Evolutionary conservation across 441 rosid genomes (phyloP), one percentile per base, ranked within the genome.

Genomic region (Mallotus japonicus): DNA sequence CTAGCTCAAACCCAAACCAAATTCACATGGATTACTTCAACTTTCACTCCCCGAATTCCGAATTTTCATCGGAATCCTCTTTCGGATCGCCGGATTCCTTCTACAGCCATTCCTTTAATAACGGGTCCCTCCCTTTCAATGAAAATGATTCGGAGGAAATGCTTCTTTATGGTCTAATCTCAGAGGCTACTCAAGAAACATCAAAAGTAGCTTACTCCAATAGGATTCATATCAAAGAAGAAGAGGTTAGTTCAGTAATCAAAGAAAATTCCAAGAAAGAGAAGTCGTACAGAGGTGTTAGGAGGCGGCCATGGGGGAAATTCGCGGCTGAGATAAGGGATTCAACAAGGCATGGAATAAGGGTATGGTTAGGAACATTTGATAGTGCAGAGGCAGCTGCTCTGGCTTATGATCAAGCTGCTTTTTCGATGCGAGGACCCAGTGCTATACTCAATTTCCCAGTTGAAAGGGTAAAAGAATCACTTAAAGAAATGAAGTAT

Each of bases 261-360:
- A 76, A 69, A 59, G 79, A 79, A 60, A 86, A 58, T 10, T 79
- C 72, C 6, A 76, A 14, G 8, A 85, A 77, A 67, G 87, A 82
- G 53, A 91, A 78, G 83, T 72, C 90, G 0, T 93, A 83, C 72
- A 80, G 98, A 69, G 98, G 98, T 0, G 98, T 93, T 6, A 83
- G 97, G 82, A 62, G 89, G 86, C 84, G 98, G 62, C 98, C 98
- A 11, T 91, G 98, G 98, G 98, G 97, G 47, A 91, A 87, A 74
- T 93, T 87, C 75, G 97, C 97, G 4, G 98, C 98, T 4, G 97
- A 93, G 78, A 93, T 93, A 80, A 87, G 98, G 78, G 98, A 93
- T 57, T 92, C 98, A 0, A 93, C 96, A 0, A 61, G 96, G 73
- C 80, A 86, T 6, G 98, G 97, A 42, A 76, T 83, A 17, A 76